Evolutionary conservation across 345 rosid species (phyloP).

Genomic region (Citropsis articulata): DNA sequence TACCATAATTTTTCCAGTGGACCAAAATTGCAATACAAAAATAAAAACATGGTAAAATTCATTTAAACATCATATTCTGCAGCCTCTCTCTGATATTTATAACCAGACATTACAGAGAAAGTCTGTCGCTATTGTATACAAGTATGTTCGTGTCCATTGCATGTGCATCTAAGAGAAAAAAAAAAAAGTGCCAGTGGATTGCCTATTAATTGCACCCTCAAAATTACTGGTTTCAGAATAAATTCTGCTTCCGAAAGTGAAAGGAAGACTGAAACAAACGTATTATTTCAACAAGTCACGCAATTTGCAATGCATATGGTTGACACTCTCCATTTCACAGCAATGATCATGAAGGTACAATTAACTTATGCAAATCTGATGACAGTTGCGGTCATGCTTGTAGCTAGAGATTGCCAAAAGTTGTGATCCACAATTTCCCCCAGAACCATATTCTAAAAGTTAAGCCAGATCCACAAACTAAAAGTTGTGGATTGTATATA

Average conservation of each 20-base stretch:
- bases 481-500: not conserved
- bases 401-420: conserved; percentile 1
- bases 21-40: not conserved
- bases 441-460: not conserved
- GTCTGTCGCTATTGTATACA: not conserved
- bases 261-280: not conserved
- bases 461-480: not conserved
- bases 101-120: not conserved
- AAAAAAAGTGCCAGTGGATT: not conserved
- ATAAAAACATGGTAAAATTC: not conserved
- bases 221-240: not conserved
- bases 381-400: not conserved
- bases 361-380: not conserved
- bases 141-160: not conserved
- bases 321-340: not conserved
- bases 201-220: not conserved
- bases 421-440: not conserved
- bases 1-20: not conserved
- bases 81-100: not conserved
- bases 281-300: not conserved
- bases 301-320: not conserved
- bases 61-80: not conserved
- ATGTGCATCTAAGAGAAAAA: not conserved
- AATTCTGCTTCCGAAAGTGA: not conserved
- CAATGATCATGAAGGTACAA: not conserved